Percentiles rank a stretch among this genome's conserved stretches.
phyloP scores from a whole-genome alignment of 345 rosid genomes.

The Kernera saxatilis region DNA sequence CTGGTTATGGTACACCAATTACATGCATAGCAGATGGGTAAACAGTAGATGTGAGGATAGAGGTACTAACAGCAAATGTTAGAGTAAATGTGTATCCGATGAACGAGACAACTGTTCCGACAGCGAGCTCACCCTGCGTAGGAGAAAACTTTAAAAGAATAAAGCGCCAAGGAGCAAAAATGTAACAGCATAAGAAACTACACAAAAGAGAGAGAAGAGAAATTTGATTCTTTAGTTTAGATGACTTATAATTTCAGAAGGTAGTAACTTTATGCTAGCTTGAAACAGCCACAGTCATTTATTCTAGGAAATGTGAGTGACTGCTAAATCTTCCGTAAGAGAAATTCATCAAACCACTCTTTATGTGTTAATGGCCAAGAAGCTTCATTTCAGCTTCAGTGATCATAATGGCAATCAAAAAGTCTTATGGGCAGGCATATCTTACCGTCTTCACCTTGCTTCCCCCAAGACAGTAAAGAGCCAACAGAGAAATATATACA shows the following conservation, averaged over 20 bases:
- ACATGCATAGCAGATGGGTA: slow-evolving; percentile 9
- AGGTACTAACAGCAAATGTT: slow-evolving; percentile 79
- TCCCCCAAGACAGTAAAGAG: slow-evolving; percentile 91
- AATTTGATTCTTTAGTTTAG: not conserved
- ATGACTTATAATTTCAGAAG: not conserved
- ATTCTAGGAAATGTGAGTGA: not conserved
- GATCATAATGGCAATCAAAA: slow-evolving; percentile 6
- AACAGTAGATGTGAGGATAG: slow-evolving; percentile 5
- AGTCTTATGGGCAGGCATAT: slow-evolving; percentile 23
- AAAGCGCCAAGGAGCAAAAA: not conserved
- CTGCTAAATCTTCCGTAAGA: not conserved
- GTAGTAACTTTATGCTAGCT: not conserved
- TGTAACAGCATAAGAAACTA: not conserved
- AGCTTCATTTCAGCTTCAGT: not conserved
- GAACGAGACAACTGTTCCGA: slow-evolving; percentile 88
- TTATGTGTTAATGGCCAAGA: not conserved
- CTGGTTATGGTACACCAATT: not conserved
- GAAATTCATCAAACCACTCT: not conserved
- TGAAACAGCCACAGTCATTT: not conserved
- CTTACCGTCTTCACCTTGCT: slow-evolving; percentile 95
- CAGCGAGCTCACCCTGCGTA: slow-evolving; percentile 83
- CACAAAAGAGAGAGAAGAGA: not conserved
- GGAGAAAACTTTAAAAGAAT: not conserved
- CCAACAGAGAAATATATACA: slow-evolving; percentile 76
- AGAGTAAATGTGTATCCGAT: slow-evolving; percentile 93